Evolutionary conservation across 139 green algal species (phyloP).

Genomic region (Pleodorina starrii): DNA sequence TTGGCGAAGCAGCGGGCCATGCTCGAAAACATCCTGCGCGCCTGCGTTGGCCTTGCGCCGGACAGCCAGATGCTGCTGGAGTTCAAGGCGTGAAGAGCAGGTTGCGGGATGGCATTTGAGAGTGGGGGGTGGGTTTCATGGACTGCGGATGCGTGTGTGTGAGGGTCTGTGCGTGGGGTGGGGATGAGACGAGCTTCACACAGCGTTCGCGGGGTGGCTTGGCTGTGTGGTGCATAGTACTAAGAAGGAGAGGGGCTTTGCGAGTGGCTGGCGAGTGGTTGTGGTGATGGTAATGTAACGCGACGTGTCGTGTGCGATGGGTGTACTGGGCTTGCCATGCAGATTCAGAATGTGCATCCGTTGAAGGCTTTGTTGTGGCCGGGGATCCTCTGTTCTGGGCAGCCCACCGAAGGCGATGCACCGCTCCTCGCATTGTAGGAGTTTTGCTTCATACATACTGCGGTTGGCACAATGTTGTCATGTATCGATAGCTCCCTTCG

Average conservation of each 20-base stretch:
- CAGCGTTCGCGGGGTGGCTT: not conserved
- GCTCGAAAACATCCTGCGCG: slow-evolving; percentile 98
- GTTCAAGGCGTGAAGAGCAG: slow-evolving; percentile 70
- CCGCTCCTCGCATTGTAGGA: too few relatives aligned
- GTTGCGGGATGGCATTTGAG: too few relatives aligned
- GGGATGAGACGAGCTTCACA: not conserved
- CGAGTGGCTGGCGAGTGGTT: too few relatives aligned
- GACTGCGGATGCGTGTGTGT: not conserved
- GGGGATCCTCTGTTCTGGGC: not conserved
- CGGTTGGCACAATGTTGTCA: too few relatives aligned
- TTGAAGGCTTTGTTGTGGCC: not conserved
- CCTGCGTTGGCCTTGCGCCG: slow-evolving; percentile 94
- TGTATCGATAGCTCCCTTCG: too few relatives aligned
- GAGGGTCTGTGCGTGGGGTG: not conserved
- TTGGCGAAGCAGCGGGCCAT: slow-evolving; percentile 97
- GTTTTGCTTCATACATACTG: not conserved
- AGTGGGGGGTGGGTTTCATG: not conserved
- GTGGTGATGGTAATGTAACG: too few relatives aligned
- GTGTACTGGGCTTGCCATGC: too few relatives aligned
- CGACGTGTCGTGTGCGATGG: too few relatives aligned
- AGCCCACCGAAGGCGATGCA: too few relatives aligned
- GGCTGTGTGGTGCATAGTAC: too few relatives aligned
- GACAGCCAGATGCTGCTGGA: slow-evolving; percentile 99
- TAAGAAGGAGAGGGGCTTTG: too few relatives aligned
- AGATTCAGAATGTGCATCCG: not conserved